These are phyloP conservation scores for Diaporthe sp. DNA, from an alignment of 2,329 filamentous ascomycete species.

Conservation along the genomic window DNA sequence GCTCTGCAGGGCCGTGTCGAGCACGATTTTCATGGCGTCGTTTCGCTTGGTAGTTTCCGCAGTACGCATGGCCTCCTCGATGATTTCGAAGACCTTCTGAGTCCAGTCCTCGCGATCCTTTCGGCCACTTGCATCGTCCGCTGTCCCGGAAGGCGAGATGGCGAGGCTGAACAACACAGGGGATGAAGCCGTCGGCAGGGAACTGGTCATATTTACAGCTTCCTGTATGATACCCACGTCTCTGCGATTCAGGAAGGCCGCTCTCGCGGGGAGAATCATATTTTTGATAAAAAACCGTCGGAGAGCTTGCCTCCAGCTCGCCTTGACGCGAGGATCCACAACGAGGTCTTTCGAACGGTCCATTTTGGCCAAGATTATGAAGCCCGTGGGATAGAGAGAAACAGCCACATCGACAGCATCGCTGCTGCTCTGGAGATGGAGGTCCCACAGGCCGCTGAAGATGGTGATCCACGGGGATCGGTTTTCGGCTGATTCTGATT, in stretches of 20 bases:
- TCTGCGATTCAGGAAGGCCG: constrained; percentile 60
- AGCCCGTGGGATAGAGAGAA: constrained; percentile 58
- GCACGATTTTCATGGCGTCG: constrained; percentile 48
- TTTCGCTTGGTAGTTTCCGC: constrained; percentile 43
- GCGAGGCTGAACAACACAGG: constrained; percentile 63
- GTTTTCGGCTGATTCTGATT: constrained; percentile 52
- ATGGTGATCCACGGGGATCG: constrained; percentile 64
- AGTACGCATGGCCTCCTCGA: constrained; percentile 48
- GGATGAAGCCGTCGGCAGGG: constrained; percentile 54
- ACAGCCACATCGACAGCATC: constrained; percentile 65
- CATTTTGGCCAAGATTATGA: constrained; percentile 58
- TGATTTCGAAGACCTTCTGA: constrained; percentile 53
- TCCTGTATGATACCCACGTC: constrained; percentile 58
- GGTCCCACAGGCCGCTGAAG: constrained; percentile 64
- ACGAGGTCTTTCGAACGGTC: constrained; percentile 46
- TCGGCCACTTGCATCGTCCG: constrained; percentile 56
- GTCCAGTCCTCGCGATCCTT: constrained; percentile 58
- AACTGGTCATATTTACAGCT: constrained; percentile 57
- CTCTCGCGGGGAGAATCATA: constrained; percentile 66
- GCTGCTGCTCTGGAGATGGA: constrained; percentile 64
- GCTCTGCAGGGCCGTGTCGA: constrained; percentile 51
- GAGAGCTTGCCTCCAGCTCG: constrained; percentile 62
- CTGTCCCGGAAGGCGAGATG: constrained; percentile 47
- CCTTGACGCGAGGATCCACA: constrained; percentile 47
- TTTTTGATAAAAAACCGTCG: constrained; percentile 64